Percentiles rank a stretch among this genome's conserved stretches.
phyloP scores from a whole-genome alignment of 2,329 filamentous ascomycete genomes.

The Fusarium kyushuense region DNA sequence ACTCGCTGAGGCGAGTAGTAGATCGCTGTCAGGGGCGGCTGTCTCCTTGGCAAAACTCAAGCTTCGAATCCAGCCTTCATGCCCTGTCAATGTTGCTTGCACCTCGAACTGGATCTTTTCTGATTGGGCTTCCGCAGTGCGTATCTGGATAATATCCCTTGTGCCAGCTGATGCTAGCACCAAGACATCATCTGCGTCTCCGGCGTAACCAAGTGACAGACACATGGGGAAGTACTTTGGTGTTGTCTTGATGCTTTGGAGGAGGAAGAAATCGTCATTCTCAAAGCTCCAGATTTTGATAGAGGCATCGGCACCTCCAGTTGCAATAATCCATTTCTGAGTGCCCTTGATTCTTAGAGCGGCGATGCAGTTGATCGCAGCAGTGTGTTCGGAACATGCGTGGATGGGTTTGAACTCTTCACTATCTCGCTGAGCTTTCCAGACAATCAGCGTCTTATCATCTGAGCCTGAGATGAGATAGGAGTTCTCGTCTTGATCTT shows the following conservation, averaged over 20 bases:
- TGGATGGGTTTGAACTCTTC: constrained; percentile 59
- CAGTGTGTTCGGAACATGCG: constrained; percentile 73
- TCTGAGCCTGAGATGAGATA: constrained; percentile 83
- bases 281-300: constrained; percentile 77
- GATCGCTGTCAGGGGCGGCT: constrained; percentile 67
- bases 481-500: constrained; percentile 59
- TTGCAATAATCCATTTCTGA: constrained; percentile 70
- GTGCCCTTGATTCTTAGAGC: constrained; percentile 52
- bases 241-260: constrained; percentile 77
- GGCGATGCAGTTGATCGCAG: constrained; percentile 78
- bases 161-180: constrained; percentile 90
- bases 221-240: constrained; percentile 87
- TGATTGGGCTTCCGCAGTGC: constrained; percentile 65
- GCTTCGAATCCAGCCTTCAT: constrained; percentile 95
- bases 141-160: constrained; percentile 83
- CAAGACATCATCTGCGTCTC: constrained; percentile 63
- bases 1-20: constrained; percentile 90
- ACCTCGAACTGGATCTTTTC: constrained; percentile 69
- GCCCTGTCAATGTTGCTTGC: constrained; percentile 83
- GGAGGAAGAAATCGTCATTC: constrained; percentile 60
- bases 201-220: constrained; percentile 74
- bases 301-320: constrained; percentile 84
- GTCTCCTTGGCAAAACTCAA: constrained; percentile 80
- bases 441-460: constrained; percentile 82
- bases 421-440: constrained; percentile 60